Conservation (phyloP, 108 stramenopile species). For the Hondaea fermentalgiana region DNA sequence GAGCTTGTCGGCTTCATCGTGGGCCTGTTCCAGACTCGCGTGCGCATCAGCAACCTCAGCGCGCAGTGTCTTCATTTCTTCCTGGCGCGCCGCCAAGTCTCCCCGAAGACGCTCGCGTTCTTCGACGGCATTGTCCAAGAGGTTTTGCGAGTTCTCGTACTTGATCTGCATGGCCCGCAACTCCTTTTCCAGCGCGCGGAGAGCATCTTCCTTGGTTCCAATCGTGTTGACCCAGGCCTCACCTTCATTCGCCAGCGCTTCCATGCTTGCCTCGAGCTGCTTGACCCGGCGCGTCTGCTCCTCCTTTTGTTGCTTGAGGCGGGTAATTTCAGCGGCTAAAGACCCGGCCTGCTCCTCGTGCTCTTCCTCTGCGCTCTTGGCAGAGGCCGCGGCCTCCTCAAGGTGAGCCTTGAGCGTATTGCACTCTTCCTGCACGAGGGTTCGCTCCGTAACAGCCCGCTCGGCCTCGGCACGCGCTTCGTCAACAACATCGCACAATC, state of each 20-base stretch:
- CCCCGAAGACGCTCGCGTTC: not conserved
- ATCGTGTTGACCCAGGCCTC: slow-evolving; percentile 17
- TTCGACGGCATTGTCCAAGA: not conserved
- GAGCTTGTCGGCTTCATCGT: not conserved
- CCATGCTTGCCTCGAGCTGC: slow-evolving; percentile 3
- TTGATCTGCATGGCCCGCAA: not conserved
- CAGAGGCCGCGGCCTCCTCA: not conserved
- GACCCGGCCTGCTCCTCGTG: not conserved
- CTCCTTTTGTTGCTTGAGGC: not conserved
- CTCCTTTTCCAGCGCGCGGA: not conserved
- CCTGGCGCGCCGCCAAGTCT: not conserved
- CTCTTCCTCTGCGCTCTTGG: not conserved
- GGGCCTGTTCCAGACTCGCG: not conserved
- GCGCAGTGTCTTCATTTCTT: not conserved
- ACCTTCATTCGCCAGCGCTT: not conserved
- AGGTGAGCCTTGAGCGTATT: not conserved
- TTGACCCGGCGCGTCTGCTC: not conserved
- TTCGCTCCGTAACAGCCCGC: not conserved
- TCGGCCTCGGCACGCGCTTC: not conserved
- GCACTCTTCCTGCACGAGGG: not conserved
- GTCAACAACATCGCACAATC: not conserved
- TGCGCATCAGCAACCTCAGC: not conserved
- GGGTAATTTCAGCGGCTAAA: not conserved
- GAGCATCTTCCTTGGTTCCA: slow-evolving; percentile 9
- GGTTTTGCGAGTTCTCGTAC: not conserved